Evolutionary conservation across 768 basidiomycete genomes (phyloP).

Genomic region (Hypsizygus marmoreus): DNA sequence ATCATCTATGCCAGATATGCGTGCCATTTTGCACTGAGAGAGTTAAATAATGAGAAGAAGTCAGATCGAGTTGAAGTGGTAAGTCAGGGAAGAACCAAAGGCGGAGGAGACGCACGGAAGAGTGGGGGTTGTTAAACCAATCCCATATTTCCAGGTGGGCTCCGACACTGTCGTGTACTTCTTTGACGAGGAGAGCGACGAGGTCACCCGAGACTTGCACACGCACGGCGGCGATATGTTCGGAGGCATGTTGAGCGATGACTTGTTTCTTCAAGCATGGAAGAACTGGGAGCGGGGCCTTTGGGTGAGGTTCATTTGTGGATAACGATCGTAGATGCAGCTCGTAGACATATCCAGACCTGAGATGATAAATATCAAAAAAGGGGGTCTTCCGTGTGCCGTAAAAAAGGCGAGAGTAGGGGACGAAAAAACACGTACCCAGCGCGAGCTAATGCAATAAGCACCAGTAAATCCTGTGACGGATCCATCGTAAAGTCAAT

Average conservation of each 20-base stretch:
- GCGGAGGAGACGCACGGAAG: slow-evolving; percentile 46
- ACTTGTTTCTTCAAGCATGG: slow-evolving; percentile 38
- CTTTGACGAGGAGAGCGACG: slow-evolving; percentile 52
- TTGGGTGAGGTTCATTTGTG: slow-evolving; percentile 53
- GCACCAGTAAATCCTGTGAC: slow-evolving; percentile 52
- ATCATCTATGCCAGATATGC: slow-evolving; percentile 49
- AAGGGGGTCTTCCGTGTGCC: neutral
- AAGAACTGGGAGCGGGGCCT: slow-evolving; percentile 39
- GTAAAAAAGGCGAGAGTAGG: neutral
- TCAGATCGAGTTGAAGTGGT: neutral
- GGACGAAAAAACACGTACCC: slow-evolving; percentile 42
- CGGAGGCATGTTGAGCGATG: slow-evolving; percentile 27
- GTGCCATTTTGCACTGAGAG: slow-evolving; percentile 41
- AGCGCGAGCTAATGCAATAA: slow-evolving; percentile 44
- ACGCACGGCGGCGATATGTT: slow-evolving; percentile 41
- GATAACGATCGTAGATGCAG: slow-evolving; percentile 52
- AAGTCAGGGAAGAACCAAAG: neutral
- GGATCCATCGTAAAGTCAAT: slow-evolving; percentile 63
- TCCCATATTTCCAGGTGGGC: slow-evolving; percentile 56
- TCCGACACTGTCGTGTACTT: slow-evolving; percentile 39
- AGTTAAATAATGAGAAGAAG: slow-evolving; percentile 2
- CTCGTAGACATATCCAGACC: slow-evolving; percentile 46
- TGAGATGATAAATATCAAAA: slow-evolving; percentile 19
- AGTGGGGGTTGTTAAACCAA: slow-evolving; percentile 41
- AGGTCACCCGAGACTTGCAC: slow-evolving; percentile 49